Conservation (phyloP, 2,329 filamentous ascomycete genomes). For the Claviceps maximensis region DNA sequence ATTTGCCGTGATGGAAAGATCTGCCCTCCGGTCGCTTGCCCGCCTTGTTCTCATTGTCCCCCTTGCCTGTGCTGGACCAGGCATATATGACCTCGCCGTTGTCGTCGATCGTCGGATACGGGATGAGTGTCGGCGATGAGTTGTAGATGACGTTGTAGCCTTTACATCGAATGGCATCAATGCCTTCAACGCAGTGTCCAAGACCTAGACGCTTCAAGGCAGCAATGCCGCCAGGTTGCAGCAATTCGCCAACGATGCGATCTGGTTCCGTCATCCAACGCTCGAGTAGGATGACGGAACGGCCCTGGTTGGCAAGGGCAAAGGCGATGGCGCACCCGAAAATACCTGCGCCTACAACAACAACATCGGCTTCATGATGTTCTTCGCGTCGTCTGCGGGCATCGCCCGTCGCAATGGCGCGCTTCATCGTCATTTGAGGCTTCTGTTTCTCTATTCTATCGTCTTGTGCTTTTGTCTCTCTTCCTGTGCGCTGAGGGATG, state of each 20-base stretch:
- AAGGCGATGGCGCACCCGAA: conserved; percentile 79
- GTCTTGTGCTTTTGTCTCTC: background rate
- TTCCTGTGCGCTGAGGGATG: background rate
- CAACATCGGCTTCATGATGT: conserved; percentile 62
- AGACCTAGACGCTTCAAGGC: conserved; percentile 73
- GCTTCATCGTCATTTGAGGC: background rate
- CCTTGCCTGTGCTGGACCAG: conserved; percentile 22
- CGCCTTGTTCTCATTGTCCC: too few relatives aligned
- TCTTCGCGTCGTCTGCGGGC: conserved; percentile 33
- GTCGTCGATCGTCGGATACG: conserved; percentile 57
- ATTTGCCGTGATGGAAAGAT: conserved; percentile 87
- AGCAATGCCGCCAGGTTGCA: conserved; percentile 82
- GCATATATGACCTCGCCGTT: conserved; percentile 26
- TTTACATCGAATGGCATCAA: conserved; percentile 70
- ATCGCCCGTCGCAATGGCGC: conserved; percentile 18
- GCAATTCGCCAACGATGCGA: conserved; percentile 86
- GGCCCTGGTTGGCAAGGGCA: conserved; percentile 74
- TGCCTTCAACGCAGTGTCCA: conserved; percentile 68
- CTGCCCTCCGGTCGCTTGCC: conserved; percentile 49
- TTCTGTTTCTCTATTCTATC: background rate
- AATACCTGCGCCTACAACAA: conserved; percentile 84
- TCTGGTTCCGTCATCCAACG: conserved; percentile 82
- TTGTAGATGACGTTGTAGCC: conserved; percentile 86
- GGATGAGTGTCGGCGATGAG: conserved; percentile 57
- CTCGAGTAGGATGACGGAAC: conserved; percentile 83